A percentile compares a stretch with the other conserved stretches of the same genome.
Evolutionary conservation across 441 rosid genomes (phyloP).

Genomic region (Flueggea neowawraea): DNA sequence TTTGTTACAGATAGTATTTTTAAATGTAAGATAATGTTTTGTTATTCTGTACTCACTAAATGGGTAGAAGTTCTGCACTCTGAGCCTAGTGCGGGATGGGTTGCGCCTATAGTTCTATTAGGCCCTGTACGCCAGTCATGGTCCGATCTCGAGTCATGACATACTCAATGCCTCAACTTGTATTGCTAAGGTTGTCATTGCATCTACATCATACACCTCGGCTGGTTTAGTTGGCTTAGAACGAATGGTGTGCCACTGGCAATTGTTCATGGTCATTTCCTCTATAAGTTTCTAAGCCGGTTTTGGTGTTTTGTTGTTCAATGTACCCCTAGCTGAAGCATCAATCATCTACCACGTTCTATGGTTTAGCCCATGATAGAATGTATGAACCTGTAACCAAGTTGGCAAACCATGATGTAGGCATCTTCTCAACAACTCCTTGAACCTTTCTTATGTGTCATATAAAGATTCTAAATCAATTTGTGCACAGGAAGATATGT

Average conservation of each 20-base stretch:
- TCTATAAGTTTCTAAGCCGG: neutral
- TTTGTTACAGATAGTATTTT: too few species aligned
- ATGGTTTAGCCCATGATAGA: neutral
- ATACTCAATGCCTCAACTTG: too few species aligned
- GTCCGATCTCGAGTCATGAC: too few species aligned
- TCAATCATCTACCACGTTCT: neutral
- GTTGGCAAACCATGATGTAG: neutral
- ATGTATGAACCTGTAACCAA: neutral
- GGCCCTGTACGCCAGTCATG: too few species aligned
- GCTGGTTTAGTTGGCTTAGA: too few species aligned
- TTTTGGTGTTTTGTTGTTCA: neutral
- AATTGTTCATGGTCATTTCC: neutral
- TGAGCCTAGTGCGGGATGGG: too few species aligned
- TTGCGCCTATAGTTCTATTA: too few species aligned
- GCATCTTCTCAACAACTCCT: neutral
- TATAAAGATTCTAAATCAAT: neutral
- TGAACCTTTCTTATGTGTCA: neutral
- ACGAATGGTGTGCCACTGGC: neutral
- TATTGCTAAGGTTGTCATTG: too few species aligned
- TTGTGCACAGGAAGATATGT: neutral
- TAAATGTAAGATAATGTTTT: too few species aligned
- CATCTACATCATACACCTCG: too few species aligned
- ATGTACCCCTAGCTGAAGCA: neutral
- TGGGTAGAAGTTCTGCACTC: too few species aligned
- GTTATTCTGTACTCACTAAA: too few species aligned